These are phyloP conservation scores for Rhynchosporium agropyri DNA, from an alignment of 2,329 filamentous ascomycete genomes.

Conservation along the genomic window DNA sequence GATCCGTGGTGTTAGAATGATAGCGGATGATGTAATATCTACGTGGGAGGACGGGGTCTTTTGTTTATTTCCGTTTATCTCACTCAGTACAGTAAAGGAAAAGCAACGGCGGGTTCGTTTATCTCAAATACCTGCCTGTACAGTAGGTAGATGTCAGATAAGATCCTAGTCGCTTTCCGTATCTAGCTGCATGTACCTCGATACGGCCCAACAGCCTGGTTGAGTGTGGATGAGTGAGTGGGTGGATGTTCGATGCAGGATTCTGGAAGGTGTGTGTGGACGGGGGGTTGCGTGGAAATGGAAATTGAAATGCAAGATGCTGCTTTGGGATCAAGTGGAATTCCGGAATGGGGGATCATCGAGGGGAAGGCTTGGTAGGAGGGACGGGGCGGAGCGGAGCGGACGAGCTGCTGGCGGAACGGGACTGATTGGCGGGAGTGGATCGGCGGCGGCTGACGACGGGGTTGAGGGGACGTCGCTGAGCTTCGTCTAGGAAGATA, in stretches of 20 bases:
- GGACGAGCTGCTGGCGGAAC: background rate
- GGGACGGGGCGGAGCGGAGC: background rate
- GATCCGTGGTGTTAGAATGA: too few species aligned
- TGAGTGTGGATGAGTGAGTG: background rate
- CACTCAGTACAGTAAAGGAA: too few species aligned
- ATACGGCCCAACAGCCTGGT: conserved; percentile 12
- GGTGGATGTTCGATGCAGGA: conserved; percentile 8
- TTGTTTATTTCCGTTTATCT: too few species aligned
- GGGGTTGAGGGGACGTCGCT: background rate
- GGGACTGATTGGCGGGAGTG: background rate
- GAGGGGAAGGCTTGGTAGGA: background rate
- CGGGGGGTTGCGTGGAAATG: background rate
- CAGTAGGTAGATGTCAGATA: background rate
- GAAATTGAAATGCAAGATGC: conserved; percentile 5
- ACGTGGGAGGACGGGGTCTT: too few species aligned
- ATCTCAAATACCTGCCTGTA: background rate
- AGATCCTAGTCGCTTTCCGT: background rate
- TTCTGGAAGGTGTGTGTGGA: conserved; percentile 11
- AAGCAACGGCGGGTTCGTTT: background rate
- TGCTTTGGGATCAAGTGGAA: conserved; percentile 2
- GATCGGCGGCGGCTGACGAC: background rate
- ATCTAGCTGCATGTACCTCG: conserved; percentile 10
- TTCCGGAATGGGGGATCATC: background rate
- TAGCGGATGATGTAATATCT: too few species aligned
- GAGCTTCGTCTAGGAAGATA: background rate